These are phyloP conservation scores for Russula sp. DNA, from an alignment of 768 basidiomycete species.

Conservation along the genomic window DNA sequence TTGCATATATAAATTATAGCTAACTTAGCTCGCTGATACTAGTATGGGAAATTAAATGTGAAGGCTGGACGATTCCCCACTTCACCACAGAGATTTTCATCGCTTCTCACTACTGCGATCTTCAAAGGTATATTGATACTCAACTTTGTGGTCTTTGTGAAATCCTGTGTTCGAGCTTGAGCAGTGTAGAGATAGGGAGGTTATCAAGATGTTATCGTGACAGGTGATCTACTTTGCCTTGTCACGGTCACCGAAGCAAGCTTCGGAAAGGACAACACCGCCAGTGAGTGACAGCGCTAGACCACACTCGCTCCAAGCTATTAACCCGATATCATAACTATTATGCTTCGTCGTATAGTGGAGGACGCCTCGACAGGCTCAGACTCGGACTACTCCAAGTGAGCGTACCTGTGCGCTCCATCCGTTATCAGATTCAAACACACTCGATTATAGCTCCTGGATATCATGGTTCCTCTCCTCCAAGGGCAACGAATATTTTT, in stretches of 20 bases:
- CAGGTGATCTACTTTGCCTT: neutral
- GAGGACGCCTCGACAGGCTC: constrained; percentile 88
- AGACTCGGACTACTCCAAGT: constrained; percentile 96
- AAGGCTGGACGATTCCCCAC: too few relatives aligned
- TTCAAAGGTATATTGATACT: neutral
- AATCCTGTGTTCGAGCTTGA: neutral
- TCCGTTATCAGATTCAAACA: constrained; percentile 11
- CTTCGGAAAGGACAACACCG: neutral
- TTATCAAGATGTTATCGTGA: neutral
- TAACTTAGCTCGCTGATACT: too few relatives aligned
- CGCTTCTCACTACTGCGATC: neutral
- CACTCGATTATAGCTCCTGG: constrained; percentile 51
- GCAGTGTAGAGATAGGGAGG: neutral
- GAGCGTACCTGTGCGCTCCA: constrained; percentile 28
- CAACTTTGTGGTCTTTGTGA: too few relatives aligned
- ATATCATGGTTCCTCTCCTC: constrained; percentile 97
- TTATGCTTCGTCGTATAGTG: constrained; percentile 48
- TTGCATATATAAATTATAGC: neutral
- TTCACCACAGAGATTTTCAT: neutral
- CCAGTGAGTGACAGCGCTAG: constrained; percentile 14
- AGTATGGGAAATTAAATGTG: too few relatives aligned
- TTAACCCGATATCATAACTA: constrained; percentile 3
- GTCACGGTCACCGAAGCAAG: constrained; percentile 3
- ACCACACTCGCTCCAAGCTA: neutral
- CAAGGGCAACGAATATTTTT: constrained; percentile 99